A percentile compares a stretch with the other conserved stretches of the same genome.
Evolutionary conservation across 331 rosid species (phyloP).

Genomic region (Malus hybrid): DNA sequence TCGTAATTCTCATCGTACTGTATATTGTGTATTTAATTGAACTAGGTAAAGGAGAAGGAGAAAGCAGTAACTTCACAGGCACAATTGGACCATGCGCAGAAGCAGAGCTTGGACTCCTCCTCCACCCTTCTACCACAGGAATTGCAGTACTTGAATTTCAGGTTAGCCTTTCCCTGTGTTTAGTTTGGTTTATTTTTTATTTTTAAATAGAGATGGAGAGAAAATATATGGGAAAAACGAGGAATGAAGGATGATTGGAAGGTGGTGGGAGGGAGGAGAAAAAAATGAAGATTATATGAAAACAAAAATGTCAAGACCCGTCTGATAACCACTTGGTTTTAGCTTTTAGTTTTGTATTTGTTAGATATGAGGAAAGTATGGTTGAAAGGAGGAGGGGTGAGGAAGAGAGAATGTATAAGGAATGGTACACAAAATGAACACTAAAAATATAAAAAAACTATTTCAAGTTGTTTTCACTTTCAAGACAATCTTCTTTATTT

Average conservation of each 20-base stretch:
- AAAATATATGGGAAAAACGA: background rate
- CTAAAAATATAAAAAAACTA: too few species aligned
- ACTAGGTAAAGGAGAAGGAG: slow-evolving; percentile 66
- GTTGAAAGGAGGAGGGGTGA: background rate
- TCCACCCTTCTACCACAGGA: slow-evolving; percentile 32
- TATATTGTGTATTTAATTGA: background rate
- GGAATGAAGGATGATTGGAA: background rate
- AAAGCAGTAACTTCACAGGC: slow-evolving; percentile 14
- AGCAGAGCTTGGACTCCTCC: slow-evolving; percentile 17
- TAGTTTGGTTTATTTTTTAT: background rate
- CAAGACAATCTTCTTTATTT: background rate
- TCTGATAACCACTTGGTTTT: background rate
- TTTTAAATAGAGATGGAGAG: background rate
- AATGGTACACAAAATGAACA: background rate
- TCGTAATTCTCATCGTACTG: background rate
- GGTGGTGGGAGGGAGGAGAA: background rate
- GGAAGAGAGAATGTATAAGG: background rate
- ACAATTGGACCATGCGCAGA: slow-evolving; percentile 19
- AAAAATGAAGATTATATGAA: background rate
- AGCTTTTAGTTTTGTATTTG: background rate
- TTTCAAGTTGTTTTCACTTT: too few species aligned
- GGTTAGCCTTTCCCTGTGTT: slow-evolving; percentile 24
- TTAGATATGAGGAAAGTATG: background rate
- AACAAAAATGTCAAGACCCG: background rate
- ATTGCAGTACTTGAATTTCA: slow-evolving; percentile 32